Percentiles rank a stretch among this genome's conserved stretches.
phyloP scores from a whole-genome alignment of 208 protist genomes.

The Leishmania amazonensis region DNA sequence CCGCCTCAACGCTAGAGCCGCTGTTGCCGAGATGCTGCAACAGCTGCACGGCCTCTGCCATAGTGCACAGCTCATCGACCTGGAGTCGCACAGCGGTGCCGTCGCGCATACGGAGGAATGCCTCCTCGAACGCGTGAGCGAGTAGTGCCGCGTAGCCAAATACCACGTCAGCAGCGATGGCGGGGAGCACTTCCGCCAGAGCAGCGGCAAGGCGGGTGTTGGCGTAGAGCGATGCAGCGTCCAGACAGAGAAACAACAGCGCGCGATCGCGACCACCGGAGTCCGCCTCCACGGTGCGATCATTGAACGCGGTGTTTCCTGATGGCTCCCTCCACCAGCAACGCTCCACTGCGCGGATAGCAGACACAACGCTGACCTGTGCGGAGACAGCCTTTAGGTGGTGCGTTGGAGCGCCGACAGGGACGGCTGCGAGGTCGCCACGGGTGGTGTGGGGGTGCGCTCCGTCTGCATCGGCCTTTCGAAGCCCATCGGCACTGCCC shows the following conservation, averaged over 20 bases:
- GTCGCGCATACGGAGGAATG: slow-evolving; percentile 36
- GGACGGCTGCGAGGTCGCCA: neutral
- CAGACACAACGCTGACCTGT: neutral
- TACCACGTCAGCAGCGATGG: slow-evolving; percentile 8
- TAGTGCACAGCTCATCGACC: slow-evolving; percentile 60
- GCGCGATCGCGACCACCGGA: slow-evolving; percentile 5
- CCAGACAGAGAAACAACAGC: slow-evolving; percentile 13
- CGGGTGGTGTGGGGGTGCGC: neutral
- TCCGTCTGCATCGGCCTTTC: neutral
- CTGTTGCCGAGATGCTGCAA: slow-evolving; percentile 24
- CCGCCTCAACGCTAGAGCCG: neutral
- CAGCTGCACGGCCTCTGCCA: slow-evolving; percentile 48
- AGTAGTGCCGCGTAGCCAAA: slow-evolving; percentile 37
- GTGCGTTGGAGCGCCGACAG: neutral
- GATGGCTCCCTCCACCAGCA: neutral
- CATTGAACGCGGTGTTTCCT: neutral
- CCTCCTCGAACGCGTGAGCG: slow-evolving; percentile 34
- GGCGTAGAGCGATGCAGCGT: slow-evolving; percentile 46
- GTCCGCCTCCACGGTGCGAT: neutral
- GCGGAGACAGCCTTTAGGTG: neutral
- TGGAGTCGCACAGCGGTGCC: slow-evolving; percentile 26
- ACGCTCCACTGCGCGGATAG: neutral
- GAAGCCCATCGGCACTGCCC: neutral
- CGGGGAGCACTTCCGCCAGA: slow-evolving; percentile 13
- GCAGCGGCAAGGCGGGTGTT: slow-evolving; percentile 38